Base-by-base conservation (phyloP, 1,284 basidiomycete species). In the Apiotrichum montevideense region DNA sequence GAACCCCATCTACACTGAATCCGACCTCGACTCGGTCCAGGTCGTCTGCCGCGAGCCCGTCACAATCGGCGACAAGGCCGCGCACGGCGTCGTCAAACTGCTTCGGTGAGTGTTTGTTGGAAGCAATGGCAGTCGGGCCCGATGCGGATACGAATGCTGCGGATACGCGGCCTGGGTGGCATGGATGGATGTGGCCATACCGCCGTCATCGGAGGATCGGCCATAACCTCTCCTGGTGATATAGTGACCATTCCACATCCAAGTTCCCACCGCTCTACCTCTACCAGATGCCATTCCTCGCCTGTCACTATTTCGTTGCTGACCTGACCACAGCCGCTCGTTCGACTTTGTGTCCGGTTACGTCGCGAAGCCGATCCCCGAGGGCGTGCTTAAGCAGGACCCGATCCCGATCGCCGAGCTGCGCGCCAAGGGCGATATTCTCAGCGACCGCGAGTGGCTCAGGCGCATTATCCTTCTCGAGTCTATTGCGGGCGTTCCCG, bases 401-500 rank as follows among this genome's bases (percentile, higher is more conserved):
- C 72, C 74, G 3, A 47, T 86, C 3, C 85, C 88, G 9, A 80
- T 90, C 33, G 80, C 84, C 54, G 82, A 93, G 63, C 80, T 95
- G 40, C 80, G 87, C 56, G 81, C 84, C 63, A 81, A 80, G 29
- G 87, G 89, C 0, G 85, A 88, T 68, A 68, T 90, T 29, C 81
- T 96, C 68, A 80, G 83, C 53, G 85, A 87, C 57, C 77, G 82
- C 15, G 83, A 83, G 49, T 97, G 92, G 93, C 76, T 96, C 49
- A 80, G 80, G 61, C 85, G 92, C 32, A 88, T 94, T 62, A 79
- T 96, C 46, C 88, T 96, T 77, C 80, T 96, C 45, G 93, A 96
- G 77, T 87, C 83, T 52, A 84, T 96, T 52, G 95, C 95, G 5
- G 95, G 90, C 41, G 93, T 93, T 6, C 90, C 91, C 10, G 93